These are phyloP conservation scores for Beta macrorhiza DNA, from an alignment of 179 eudicot species.

Conservation along the genomic window DNA sequence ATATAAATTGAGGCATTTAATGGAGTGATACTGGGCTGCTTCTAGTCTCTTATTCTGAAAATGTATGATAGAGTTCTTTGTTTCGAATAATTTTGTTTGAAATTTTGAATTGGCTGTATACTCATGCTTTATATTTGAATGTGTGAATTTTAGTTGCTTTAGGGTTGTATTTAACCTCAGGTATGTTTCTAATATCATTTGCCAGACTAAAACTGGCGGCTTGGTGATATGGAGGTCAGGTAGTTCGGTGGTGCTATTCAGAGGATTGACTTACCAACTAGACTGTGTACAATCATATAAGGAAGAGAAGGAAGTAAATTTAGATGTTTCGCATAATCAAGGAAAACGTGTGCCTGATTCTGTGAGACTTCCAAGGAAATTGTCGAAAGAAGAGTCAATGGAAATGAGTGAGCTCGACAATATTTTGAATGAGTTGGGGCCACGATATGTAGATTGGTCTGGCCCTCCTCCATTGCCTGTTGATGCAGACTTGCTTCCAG, in stretches of 20 bases:
- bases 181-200: slow-evolving; percentile 16
- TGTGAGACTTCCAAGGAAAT: slow-evolving; percentile 26
- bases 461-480: slow-evolving; percentile 79
- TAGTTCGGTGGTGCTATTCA: slow-evolving; percentile 68
- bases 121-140: not conserved
- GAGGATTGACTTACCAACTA: slow-evolving; percentile 78
- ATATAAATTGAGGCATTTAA: not conserved
- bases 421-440: slow-evolving; percentile 72
- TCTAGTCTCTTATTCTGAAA: not conserved
- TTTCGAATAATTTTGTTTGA: not conserved
- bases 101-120: not conserved
- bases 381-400: slow-evolving; percentile 53
- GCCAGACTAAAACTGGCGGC: slow-evolving; percentile 89
- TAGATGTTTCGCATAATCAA: slow-evolving; percentile 22
- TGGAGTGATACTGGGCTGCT: not conserved
- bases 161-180: not conserved
- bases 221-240: slow-evolving; percentile 97
- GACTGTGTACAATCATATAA: slow-evolving; percentile 68
- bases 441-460: slow-evolving; percentile 81
- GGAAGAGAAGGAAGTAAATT: slow-evolving; percentile 33
- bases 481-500: slow-evolving; percentile 93
- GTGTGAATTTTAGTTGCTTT: not conserved
- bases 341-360: slow-evolving; percentile 28
- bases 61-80: not conserved
- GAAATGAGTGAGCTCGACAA: slow-evolving; percentile 57